A percentile compares a stretch with the other conserved stretches of the same genome.
These are phyloP conservation scores for Senna tora DNA, from an alignment of 306 rosid genomes.

Conservation along the genomic window DNA sequence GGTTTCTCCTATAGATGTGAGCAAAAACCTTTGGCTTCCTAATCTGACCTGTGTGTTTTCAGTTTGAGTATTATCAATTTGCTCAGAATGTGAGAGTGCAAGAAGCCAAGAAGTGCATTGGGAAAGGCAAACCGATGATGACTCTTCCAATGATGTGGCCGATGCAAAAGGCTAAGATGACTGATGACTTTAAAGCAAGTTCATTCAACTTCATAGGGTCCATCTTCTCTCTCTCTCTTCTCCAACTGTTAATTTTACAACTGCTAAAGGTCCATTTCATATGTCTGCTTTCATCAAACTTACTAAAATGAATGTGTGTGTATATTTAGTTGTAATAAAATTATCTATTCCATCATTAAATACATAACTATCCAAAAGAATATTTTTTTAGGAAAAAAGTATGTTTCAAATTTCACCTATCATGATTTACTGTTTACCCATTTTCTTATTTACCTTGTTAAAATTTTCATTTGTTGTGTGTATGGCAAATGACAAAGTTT, in stretches of 20 bases:
- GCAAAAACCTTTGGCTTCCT: conserved; percentile 26
- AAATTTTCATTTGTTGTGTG: too few relatives aligned
- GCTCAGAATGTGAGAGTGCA: conserved; percentile 26
- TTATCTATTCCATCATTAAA: not conserved
- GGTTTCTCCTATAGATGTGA: conserved; percentile 27
- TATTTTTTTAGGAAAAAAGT: not conserved
- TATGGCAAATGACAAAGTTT: too few relatives aligned
- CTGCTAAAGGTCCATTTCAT: conserved; percentile 2
- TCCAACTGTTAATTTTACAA: conserved; percentile 23
- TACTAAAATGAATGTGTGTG: not conserved
- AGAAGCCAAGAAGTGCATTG: conserved; percentile 34
- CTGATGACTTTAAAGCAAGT: conserved; percentile 45
- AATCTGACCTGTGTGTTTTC: conserved; percentile 18
- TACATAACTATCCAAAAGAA: not conserved
- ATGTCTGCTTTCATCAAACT: conserved; percentile 23
- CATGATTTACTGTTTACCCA: too few relatives aligned
- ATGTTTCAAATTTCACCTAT: not conserved
- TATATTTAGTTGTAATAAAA: not conserved
- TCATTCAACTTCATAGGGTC: conserved; percentile 47
- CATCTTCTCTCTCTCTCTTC: conserved; percentile 35
- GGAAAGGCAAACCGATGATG: conserved; percentile 28
- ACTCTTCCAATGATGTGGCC: conserved; percentile 45
- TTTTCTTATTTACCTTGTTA: too few relatives aligned
- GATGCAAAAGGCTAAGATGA: conserved; percentile 35
- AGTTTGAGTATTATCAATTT: not conserved